A percentile compares a stretch with the other conserved stretches of the same genome.
These are phyloP conservation scores for Ceratonia siliqua DNA, from an alignment of 306 rosid species.

Conservation along the genomic window DNA sequence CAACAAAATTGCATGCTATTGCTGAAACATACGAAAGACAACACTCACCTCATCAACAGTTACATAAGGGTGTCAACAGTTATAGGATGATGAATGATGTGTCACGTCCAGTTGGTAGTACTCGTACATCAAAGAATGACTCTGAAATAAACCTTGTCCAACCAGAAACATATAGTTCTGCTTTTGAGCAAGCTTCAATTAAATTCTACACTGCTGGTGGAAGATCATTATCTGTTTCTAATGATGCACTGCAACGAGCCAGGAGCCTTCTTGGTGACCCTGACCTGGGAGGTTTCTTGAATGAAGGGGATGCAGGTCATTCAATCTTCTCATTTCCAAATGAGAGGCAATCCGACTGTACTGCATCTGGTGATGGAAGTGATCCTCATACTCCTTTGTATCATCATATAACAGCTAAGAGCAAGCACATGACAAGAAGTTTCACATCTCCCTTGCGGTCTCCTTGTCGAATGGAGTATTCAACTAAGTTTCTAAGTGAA, in stretches of 20 bases:
- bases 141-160: constrained; percentile 31
- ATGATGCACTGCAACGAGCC: constrained; percentile 79
- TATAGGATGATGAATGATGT: constrained; percentile 12
- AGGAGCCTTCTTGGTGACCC: constrained; percentile 87
- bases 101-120: constrained; percentile 34
- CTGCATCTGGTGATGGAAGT: constrained; percentile 34
- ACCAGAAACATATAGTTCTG: constrained; percentile 28
- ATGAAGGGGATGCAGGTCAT: constrained; percentile 46
- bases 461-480: constrained; percentile 38
- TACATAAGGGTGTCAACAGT: constrained; percentile 26
- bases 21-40: constrained; percentile 29
- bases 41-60: constrained; percentile 12
- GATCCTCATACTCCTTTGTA: constrained; percentile 40
- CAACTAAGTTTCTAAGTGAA: constrained; percentile 43
- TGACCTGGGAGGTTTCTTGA: constrained; percentile 66
- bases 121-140: constrained; percentile 30
- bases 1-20: not conserved
- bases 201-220: constrained; percentile 88
- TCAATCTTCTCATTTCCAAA: constrained; percentile 38
- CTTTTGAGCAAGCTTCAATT: constrained; percentile 50
- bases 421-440: constrained; percentile 36
- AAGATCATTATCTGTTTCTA: constrained; percentile 79
- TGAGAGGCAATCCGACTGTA: constrained; percentile 14
- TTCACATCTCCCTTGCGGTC: constrained; percentile 53
- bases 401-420: constrained; percentile 19